Base-by-base conservation (phyloP, 164 flowering plant genomes). In the Tinospora cordifolia region DNA sequence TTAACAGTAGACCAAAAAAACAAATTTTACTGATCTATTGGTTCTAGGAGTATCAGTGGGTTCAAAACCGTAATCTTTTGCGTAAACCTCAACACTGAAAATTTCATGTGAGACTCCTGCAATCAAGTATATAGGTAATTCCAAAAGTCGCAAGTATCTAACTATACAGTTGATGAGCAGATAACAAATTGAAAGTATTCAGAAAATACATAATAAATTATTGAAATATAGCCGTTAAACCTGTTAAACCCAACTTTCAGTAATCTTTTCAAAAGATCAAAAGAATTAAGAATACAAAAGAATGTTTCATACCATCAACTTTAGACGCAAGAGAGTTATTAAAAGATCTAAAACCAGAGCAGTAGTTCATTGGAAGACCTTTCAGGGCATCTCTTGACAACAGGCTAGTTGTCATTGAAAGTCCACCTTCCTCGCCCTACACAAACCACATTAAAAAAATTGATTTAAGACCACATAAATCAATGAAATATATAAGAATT, bases 351-450 rank as follows among this genome's bases (percentile, higher is more conserved):
- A 95, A 95, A 9, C 99, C 99, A 19, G 98, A 88, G 77, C 98
- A 95, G 71, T 91, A 90, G 84, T 95, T 95, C 72, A 95, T 97
- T 70, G 98, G 98, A 73, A 87, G 81, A 66, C 98, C 97, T 82
- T 90, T 92, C 36, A 89, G 83, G 70, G 85, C 77, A 75, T 69
- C 81, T 73, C 69, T 76, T 44, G 93, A 82, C 64, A 90, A 80
- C 67, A 80, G 54, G 77, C 83, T 88, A 66, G 99, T 95, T 49
- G 98, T 91, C 98, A 95, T 90, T 63, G 99, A 92, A 66, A 95
- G 89, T 24, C 94, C 96, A 19, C 99, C 98, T 84, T 95, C 99
- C 83, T 95, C 99, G 62, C 98, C 99, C 99, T 95, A 76, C 75
- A 82, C 62, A 63, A 76, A 30, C 46, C n/a, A 5, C 59, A 34